Percentiles rank a stretch among this genome's conserved stretches.
Conservation (phyloP, 83 land plant species). For the Thuja plicata region DNA sequence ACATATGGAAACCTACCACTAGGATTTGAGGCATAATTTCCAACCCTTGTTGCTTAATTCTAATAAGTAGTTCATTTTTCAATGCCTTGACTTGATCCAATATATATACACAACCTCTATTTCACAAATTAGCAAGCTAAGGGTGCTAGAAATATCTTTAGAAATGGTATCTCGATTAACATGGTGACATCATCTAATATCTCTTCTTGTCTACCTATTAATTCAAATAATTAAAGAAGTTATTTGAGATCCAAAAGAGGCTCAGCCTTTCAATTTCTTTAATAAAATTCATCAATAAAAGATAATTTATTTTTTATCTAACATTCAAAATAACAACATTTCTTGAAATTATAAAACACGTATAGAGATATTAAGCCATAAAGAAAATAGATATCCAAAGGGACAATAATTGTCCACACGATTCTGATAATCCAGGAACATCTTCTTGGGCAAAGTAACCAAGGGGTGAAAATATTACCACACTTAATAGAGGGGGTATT, state of each 20-base stretch:
- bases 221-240: neutral
- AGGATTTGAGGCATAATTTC: conserved; percentile 77
- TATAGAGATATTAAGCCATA: neutral
- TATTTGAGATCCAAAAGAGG: neutral
- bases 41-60: conserved; percentile 86
- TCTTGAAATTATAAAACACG: neutral
- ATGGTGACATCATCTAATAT: neutral
- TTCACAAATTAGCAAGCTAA: neutral
- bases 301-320: neutral
- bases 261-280: neutral
- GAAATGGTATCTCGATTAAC: neutral
- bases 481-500: conserved; percentile 73
- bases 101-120: conserved; percentile 90
- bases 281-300: neutral
- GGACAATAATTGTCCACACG: conserved; percentile 82
- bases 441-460: conserved; percentile 94
- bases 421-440: conserved; percentile 95
- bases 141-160: neutral
- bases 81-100: conserved; percentile 93
- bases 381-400: neutral
- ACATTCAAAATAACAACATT: neutral
- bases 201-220: neutral
- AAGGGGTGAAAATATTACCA: conserved; percentile 87
- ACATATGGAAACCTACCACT: conserved; percentile 52
- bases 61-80: conserved; percentile 79